A percentile compares a stretch with the other conserved stretches of the same genome.
These are phyloP conservation scores for Syncephalis plumigaleata DNA, from an alignment of 371 early-diverging fungal genomes.

Conservation along the genomic window DNA sequence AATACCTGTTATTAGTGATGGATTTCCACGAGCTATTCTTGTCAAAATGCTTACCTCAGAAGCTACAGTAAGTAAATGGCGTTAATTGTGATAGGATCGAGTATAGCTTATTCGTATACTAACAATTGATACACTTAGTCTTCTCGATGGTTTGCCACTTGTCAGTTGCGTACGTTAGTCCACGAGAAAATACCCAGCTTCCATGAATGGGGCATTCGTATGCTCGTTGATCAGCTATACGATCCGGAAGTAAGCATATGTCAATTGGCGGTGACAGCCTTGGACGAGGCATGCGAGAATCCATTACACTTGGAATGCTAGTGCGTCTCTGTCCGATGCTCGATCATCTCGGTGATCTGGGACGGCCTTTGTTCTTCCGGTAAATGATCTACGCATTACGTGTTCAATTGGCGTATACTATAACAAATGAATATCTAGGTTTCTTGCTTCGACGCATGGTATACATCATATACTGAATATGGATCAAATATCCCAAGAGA, in stretches of 20 bases:
- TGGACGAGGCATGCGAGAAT: constrained; percentile 56
- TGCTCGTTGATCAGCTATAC: constrained; percentile 62
- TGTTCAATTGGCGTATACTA: neutral
- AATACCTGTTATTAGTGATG: too few relatives aligned
- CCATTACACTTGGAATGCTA: constrained; percentile 37
- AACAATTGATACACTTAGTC: too few relatives aligned
- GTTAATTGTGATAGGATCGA: too few relatives aligned
- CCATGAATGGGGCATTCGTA: constrained; percentile 56
- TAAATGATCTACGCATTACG: constrained; percentile 2
- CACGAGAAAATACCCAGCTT: constrained; percentile 13
- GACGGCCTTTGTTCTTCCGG: constrained; percentile 45
- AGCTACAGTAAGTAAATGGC: too few relatives aligned
- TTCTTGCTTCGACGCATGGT: constrained; percentile 53
- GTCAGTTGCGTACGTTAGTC: too few relatives aligned
- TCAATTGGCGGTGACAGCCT: constrained; percentile 45
- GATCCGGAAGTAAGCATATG: constrained; percentile 61
- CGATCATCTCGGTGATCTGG: constrained; percentile 54
- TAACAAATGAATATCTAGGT: constrained; percentile 10
- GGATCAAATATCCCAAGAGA: constrained; percentile 57
- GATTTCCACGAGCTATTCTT: too few relatives aligned
- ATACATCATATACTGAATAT: constrained; percentile 49
- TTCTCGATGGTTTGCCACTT: too few relatives aligned
- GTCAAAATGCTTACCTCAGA: too few relatives aligned
- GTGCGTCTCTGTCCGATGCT: constrained; percentile 50
- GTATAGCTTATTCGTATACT: too few relatives aligned